Evolutionary conservation across 495 filamentous ascomycete species (phyloP), one percentile per base, ranked within the genome.

Genomic region (Clohesyomyces aquaticus): DNA sequence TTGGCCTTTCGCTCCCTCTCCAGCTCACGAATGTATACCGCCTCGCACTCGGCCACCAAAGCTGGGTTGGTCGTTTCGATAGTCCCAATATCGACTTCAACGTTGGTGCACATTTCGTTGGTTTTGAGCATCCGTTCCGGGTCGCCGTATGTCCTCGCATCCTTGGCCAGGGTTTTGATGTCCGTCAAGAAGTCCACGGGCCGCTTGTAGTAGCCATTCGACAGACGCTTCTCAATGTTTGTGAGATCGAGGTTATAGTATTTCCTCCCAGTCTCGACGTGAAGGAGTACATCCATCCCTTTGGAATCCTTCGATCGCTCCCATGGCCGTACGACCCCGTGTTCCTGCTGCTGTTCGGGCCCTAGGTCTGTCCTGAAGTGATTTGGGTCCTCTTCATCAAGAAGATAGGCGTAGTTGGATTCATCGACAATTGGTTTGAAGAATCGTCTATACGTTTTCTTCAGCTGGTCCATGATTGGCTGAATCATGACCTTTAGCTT

Each of bases 231-330:
- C 78, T 98, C 94, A 57, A 98, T 96, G 6, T 89, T 94, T 3
- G 85, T 87, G n/a, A 90, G 87, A 66, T 98, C 91, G 53, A 98
- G 77, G 67, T 98, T 98, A 78, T 97, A 97, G 71, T 84, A 97
- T 74, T 92, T 92, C 70, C 93, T 95, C 46, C 83, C 85, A 1
- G 87, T 88, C 2, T 81, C 81, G 16, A 80, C 81, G 61, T 96
- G 86, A 18, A 81, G 77, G 22, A 97, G 78, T 2, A 88, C 89
- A 12, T 79, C 79, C 16, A 85, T 81, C n/a, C 89, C 91, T 66
- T 93, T 81, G 55, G 85, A 85, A 66, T 97, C 91, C 56, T 80
- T 81, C 14, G 79, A 83, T 47, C 88, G 81, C 69, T 93, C 91
- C 69, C 81, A 96, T 1, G 91, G 93, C 32, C 91, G 83, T 56